These are phyloP conservation scores for Orychophragmus violaceus DNA, from an alignment of 345 rosid genomes.

Conservation along the genomic window DNA sequence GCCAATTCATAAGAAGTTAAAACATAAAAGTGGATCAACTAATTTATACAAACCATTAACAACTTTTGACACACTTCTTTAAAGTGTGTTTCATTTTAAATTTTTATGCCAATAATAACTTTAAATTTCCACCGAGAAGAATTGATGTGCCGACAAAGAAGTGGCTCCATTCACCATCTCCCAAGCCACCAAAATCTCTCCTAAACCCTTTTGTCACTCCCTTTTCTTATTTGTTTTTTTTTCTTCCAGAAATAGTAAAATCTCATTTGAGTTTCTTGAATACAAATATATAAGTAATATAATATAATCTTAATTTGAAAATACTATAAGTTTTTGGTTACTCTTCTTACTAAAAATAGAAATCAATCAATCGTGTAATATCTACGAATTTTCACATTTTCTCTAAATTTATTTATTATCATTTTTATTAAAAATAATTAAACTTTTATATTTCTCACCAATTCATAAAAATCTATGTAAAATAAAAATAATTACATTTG, in stretches of 20 bases:
- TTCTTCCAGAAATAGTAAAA: not conserved
- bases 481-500: no score
- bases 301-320: no score
- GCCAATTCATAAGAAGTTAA: slow-evolving; percentile 29
- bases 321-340: no score
- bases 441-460: no score
- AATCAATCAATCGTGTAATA: no score
- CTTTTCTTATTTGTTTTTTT: slow-evolving; percentile 7
- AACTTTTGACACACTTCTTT: slow-evolving; percentile 24
- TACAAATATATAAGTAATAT: no score
- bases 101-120: slow-evolving; percentile 15
- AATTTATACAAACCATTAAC: slow-evolving; percentile 29
- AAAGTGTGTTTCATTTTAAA: slow-evolving; percentile 16
- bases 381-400: no score
- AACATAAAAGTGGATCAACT: slow-evolving; percentile 22
- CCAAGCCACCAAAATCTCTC: slow-evolving; percentile 43
- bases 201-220: slow-evolving; percentile 32
- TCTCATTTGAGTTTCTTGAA: not conserved
- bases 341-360: no score
- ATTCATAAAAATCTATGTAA: no score
- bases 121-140: slow-evolving; percentile 31
- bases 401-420: no score
- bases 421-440: no score
- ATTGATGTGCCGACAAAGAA: slow-evolving; percentile 28
- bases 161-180: slow-evolving; percentile 43